Evolutionary conservation across 768 basidiomycete genomes (phyloP).

Genomic region (Mycena kentingensis): DNA sequence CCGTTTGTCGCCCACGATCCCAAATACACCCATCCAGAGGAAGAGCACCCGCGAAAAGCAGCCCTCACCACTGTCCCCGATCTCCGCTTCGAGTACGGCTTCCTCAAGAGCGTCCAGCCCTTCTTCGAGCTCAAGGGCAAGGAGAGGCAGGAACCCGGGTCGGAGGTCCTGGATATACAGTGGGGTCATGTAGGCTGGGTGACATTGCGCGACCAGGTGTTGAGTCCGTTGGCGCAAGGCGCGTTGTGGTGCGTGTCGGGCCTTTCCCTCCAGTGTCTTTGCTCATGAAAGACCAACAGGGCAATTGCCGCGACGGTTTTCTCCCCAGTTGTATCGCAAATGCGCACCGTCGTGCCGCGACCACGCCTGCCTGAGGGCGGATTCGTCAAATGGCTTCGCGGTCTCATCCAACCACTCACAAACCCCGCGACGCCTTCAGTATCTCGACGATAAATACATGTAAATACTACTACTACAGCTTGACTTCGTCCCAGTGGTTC

Average conservation of each 20-base stretch:
- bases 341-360: conserved; percentile 10
- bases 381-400: conserved; percentile 15
- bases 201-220: conserved; percentile 53
- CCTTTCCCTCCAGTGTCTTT: neutral
- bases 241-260: conserved; percentile 44
- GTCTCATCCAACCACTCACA: conserved; percentile 27
- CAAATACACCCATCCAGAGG: conserved; percentile 22
- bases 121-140: conserved; percentile 36
- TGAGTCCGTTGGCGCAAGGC: conserved; percentile 52
- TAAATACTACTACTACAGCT: conserved; percentile 34
- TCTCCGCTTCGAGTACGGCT: conserved; percentile 74
- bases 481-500: conserved; percentile 73
- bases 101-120: conserved; percentile 59
- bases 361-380: conserved; percentile 17
- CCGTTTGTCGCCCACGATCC: conserved; percentile 28
- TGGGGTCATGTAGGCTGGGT: conserved; percentile 49
- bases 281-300: neutral
- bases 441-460: conserved; percentile 33
- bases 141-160: conserved; percentile 6
- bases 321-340: conserved; percentile 12
- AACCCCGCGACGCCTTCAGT: conserved; percentile 41
- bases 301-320: conserved; percentile 16
- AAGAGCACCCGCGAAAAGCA: conserved; percentile 29
- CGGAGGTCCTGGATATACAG: conserved; percentile 34
- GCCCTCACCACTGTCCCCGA: conserved; percentile 67